phyloP scores from a whole-genome alignment of 2,329 filamentous ascomycete genomes.

The Escovopsis sp. region DNA sequence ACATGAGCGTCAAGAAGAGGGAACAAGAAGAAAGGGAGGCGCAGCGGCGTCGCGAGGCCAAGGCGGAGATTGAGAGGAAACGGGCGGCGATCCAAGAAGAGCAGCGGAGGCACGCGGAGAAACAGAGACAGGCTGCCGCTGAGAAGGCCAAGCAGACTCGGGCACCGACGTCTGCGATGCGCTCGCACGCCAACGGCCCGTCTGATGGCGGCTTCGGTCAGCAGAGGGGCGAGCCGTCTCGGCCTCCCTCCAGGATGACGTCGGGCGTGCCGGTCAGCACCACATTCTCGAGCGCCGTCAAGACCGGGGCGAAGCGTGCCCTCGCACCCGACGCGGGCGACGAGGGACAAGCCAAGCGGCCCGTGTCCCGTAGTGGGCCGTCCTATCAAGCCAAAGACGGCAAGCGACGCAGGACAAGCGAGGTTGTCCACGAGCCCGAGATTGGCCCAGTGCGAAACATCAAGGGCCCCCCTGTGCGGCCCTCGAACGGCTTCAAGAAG shows the following conservation, averaged over 20 bases:
- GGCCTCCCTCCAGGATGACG: slow-evolving; percentile 44
- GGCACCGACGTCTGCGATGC: slow-evolving; percentile 39
- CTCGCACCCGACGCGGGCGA: slow-evolving; percentile 52
- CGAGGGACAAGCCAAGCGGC: slow-evolving; percentile 30
- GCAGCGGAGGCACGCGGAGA: slow-evolving; percentile 43
- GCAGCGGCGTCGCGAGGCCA: slow-evolving; percentile 66
- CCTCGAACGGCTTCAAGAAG: slow-evolving; percentile 57
- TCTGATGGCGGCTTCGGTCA: slow-evolving; percentile 27
- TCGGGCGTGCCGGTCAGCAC: slow-evolving; percentile 43
- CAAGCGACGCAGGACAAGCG: slow-evolving; percentile 68
- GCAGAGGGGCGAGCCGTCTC: slow-evolving; percentile 19
- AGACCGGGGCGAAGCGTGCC: slow-evolving; percentile 56
- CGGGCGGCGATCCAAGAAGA: slow-evolving; percentile 52
- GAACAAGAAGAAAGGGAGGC: slow-evolving; percentile 73
- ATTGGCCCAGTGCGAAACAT: slow-evolving; percentile 43
- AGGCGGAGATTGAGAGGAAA: slow-evolving; percentile 68
- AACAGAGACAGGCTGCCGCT: slow-evolving; percentile 46
- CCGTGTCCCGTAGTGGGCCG: slow-evolving; percentile 36
- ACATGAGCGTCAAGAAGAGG: slow-evolving; percentile 66
- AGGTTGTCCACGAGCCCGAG: slow-evolving; percentile 50
- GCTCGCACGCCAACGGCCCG: slow-evolving; percentile 38
- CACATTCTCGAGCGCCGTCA: slow-evolving; percentile 40
- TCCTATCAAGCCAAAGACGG: slow-evolving; percentile 54
- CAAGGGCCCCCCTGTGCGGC: slow-evolving; percentile 74
- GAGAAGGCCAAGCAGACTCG: slow-evolving; percentile 51